Conservation (phyloP, 768 basidiomycete genomes). For the Saitozyma sp. region DNA sequence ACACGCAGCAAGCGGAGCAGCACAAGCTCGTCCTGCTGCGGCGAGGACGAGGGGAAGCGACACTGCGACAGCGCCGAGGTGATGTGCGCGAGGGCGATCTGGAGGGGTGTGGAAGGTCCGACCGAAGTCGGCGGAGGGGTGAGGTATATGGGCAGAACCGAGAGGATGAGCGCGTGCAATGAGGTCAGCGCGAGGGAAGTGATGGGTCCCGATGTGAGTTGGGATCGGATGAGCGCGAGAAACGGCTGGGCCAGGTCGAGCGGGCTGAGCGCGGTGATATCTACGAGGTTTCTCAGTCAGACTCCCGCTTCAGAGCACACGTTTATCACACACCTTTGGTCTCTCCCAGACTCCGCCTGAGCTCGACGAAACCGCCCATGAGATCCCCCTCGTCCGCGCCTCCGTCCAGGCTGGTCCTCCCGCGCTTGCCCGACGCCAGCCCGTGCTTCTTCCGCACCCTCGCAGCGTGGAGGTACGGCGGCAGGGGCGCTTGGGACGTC, state of each 20-base stretch:
- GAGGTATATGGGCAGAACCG: conserved; percentile 43
- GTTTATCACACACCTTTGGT: conserved; percentile 57
- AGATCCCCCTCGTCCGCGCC: conserved; percentile 75
- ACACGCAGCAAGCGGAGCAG: conserved; percentile 86
- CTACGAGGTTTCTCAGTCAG: conserved; percentile 11
- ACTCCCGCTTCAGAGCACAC: not conserved
- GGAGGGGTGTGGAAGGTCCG: conserved; percentile 61
- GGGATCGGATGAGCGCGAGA: conserved; percentile 87
- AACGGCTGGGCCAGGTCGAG: conserved; percentile 72
- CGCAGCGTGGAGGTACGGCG: conserved; percentile 26
- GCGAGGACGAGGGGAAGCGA: conserved; percentile 96
- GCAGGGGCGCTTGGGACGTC: conserved; percentile 22
- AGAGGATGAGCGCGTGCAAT: conserved; percentile 77
- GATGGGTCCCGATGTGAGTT: conserved; percentile 92
- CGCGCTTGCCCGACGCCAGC: conserved; percentile 44
- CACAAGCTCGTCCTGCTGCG: conserved; percentile 96
- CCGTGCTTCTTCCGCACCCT: conserved; percentile 8
- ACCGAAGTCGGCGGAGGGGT: conserved; percentile 18
- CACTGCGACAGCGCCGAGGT: conserved; percentile 90
- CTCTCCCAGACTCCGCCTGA: conserved; percentile 72
- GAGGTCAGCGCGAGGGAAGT: conserved; percentile 89
- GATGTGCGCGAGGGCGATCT: conserved; percentile 69
- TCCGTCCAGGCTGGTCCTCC: conserved; percentile 55
- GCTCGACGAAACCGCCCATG: conserved; percentile 83
- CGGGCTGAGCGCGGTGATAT: conserved; percentile 44